phyloP scores from a whole-genome alignment of 257 asterid species.

The Paulownia fortunei region DNA sequence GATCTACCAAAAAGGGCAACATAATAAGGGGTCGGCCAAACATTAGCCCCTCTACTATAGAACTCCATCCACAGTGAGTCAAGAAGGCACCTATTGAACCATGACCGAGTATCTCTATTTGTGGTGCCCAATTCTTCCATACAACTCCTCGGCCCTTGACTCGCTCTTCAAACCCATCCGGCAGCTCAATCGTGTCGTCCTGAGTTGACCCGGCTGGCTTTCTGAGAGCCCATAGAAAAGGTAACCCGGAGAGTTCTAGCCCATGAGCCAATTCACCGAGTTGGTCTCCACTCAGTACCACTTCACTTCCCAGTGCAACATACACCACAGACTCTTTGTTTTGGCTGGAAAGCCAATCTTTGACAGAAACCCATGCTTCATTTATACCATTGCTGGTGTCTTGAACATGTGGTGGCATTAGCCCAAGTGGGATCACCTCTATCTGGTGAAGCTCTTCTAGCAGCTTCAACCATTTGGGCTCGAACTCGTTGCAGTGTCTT shows the following conservation, averaged over 20 bases:
- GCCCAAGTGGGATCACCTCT: slow-evolving; percentile 38
- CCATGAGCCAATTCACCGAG: slow-evolving; percentile 51
- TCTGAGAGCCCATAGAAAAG: slow-evolving; percentile 62
- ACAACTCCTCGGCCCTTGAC: slow-evolving; percentile 44
- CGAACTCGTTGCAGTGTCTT: slow-evolving; percentile 28
- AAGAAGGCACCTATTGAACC: slow-evolving; percentile 53
- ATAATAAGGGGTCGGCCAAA: slow-evolving; percentile 40
- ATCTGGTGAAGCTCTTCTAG: slow-evolving; percentile 29
- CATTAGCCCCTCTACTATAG: slow-evolving; percentile 44
- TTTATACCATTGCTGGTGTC: not conserved
- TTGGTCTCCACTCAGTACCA: slow-evolving; percentile 32
- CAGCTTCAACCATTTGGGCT: slow-evolving; percentile 38
- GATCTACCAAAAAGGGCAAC: slow-evolving; percentile 46
- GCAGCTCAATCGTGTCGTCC: too few relatives aligned
- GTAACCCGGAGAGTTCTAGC: slow-evolving; percentile 42
- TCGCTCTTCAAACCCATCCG: too few relatives aligned
- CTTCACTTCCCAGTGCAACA: slow-evolving; percentile 52
- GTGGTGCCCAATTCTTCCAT: slow-evolving; percentile 61
- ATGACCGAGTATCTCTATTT: slow-evolving; percentile 49
- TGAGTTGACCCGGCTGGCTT: too few relatives aligned
- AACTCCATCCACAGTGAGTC: slow-evolving; percentile 63
- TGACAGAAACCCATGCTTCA: not conserved
- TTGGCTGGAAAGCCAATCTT: slow-evolving; percentile 4
- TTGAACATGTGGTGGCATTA: not conserved
- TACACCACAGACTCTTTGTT: slow-evolving; percentile 38